Evolutionary conservation across 129 eudicot species (phyloP), one percentile per base, ranked within the genome.

Genomic region (Flaveria robusta): DNA sequence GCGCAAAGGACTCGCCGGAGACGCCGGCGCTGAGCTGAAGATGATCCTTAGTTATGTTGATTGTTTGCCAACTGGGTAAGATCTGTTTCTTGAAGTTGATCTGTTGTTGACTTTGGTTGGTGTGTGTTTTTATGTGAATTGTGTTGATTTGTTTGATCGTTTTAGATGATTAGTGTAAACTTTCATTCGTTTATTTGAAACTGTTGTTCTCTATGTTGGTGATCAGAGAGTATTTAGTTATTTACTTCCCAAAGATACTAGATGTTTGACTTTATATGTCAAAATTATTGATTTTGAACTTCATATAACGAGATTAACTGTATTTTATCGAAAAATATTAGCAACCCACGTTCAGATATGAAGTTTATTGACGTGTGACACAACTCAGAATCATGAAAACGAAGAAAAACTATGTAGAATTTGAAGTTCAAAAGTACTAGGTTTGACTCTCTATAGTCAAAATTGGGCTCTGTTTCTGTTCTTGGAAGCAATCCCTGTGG

Each of bases 11-110:
- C 96, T 92, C 19, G 87, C 75, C 34, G 82, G 43, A 0, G 96
- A 90, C n/a, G 92, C 86, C 14, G 90, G 82, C 63, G 82, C 90
- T 77, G 89, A 90, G 82, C 94, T 92, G 46, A 85, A 90, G 83
- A 92, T 92, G 98, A 82, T 92, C 13, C 87, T 92, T 56, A 90
- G 94, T 77, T 90, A 83, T 72, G 98, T 92, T 14, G 92, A 90
- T 59, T 59, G 47, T 66, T 78, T 92, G 58, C 98, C 98, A 47
- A 88, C 92, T 41, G 98, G 94, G 98, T 92, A 84, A 78, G 81
- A 55, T 54, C 15, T 42, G 22, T 12, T 49, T 69, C 51, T 49
- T 69, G 10, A 43, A 22, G 55, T 18, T 22, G 23, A 54, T 68
- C 29, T 4, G 15, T n/a, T 51, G 56, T 72, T 77, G 71, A 60